Conservation (phyloP, 2,329 filamentous ascomycete genomes). For the Pyrenophora graminea region DNA sequence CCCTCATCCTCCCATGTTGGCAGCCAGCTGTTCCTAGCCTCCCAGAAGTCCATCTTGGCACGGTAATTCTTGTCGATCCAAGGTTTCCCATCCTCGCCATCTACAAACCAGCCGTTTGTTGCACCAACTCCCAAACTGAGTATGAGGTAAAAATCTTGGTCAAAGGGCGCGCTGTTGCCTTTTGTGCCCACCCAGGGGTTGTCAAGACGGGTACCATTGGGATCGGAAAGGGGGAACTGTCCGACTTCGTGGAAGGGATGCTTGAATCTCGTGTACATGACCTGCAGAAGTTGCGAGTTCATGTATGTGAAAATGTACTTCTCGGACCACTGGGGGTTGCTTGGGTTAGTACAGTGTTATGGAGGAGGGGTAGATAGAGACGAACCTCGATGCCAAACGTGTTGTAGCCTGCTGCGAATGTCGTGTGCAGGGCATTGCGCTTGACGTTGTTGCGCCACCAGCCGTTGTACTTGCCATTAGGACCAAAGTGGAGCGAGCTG, state of each 20-base stretch:
- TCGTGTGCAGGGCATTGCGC: conserved; percentile 73
- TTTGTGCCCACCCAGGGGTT: conserved; percentile 69
- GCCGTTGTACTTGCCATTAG: conserved; percentile 70
- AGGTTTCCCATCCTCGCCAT: conserved; percentile 72
- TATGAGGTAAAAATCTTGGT: conserved; percentile 75
- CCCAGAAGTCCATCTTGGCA: conserved; percentile 78
- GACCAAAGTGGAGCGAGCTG: conserved; percentile 82
- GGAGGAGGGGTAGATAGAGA: background rate
- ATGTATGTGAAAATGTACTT: conserved; percentile 89
- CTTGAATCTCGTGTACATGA: conserved; percentile 76
- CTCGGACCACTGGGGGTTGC: conserved; percentile 66
- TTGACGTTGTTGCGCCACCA: conserved; percentile 87
- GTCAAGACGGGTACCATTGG: conserved; percentile 67
- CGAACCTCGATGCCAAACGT: conserved; percentile 72
- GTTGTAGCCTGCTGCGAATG: conserved; percentile 71
- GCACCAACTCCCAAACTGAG: conserved; percentile 76
- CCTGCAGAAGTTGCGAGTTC: conserved; percentile 77
- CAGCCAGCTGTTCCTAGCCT: conserved; percentile 66
- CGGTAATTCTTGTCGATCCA: conserved; percentile 73
- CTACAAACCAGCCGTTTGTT: conserved; percentile 83
- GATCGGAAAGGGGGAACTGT: conserved; percentile 65
- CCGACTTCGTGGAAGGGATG: conserved; percentile 70
- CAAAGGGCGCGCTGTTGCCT: conserved; percentile 70
- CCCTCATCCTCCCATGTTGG: conserved; percentile 70
- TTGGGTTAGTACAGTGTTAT: conserved; percentile 1